Evolutionary conservation across 2,329 filamentous ascomycete genomes (phyloP), one percentile per base, ranked within the genome.

Genomic region (Penicillium sp.): DNA sequence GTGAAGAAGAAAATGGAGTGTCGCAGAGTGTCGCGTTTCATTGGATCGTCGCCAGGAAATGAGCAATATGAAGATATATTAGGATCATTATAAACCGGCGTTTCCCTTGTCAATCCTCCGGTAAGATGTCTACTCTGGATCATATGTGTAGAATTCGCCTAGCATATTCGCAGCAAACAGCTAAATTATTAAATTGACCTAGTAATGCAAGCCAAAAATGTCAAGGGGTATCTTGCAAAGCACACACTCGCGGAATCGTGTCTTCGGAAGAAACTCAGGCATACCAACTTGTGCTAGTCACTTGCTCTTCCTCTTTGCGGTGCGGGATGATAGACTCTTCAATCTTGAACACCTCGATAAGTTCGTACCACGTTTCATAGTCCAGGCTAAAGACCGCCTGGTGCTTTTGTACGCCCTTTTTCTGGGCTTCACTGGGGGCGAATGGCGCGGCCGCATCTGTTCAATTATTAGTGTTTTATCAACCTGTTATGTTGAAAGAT

Each of bases 351-450:
- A 80, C 81, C 9, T 85, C 69, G 43, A 95, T 84, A 39, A 96
- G 76, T 19, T 87, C 79, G 57, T 81, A 74, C 91, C 91, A 98
- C 0, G 80, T 87, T 1, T 80, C 77, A 74, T 89, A 93, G 59
- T 97, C 89, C 54, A 98, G 80, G 12, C 86, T 84, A 64, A 97
- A 81, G 21, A 98, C 84, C 12, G 90, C 87, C 69, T 98, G 93
- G 55, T 93, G 85, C 59, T 86, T 82, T 52, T 81, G 75, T 17
- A 80, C 74, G 35, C 80, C 78, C 52, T 79, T 76, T 48, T 69
- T 64, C 57, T 72, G 60, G 19, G 70, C 65, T 62, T 71, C 64
- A 73, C 74, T 57, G 75, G 77, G 48, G 73, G 73, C 43, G 61
- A 60, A 76, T 56, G 66, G 77, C 62, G 62, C 67, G 54, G 61